A percentile compares a stretch with the other conserved stretches of the same genome.
Evolutionary conservation across 192 early-diverging fungal genomes (phyloP).

Genomic region (Coemansia sp.): DNA sequence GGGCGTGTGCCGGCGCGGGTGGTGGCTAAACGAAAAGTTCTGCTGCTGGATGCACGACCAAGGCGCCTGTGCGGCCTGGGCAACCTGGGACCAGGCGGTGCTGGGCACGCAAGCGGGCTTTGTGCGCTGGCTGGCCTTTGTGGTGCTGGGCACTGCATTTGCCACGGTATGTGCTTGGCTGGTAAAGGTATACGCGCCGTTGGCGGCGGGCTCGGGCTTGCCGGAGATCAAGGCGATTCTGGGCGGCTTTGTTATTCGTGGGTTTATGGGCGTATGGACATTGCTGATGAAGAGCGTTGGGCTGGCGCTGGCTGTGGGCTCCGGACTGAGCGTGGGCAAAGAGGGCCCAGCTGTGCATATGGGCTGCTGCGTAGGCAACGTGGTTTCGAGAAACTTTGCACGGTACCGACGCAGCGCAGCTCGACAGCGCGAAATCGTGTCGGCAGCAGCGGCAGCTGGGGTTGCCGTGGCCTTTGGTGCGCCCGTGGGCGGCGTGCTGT

Average conservation of each 20-base stretch:
- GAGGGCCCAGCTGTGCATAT: conserved; percentile 96
- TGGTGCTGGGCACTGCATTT: conserved; percentile 69
- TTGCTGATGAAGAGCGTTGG: conserved; percentile 78
- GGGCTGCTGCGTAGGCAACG: conserved; percentile 84
- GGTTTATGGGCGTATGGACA: conserved; percentile 90
- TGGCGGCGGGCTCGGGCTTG: conserved; percentile 94
- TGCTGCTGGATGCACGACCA: conserved; percentile 75
- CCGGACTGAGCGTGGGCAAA: conserved; percentile 85
- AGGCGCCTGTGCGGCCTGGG: conserved; percentile 69
- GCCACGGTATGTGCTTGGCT: conserved; percentile 71
- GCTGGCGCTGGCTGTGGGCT: conserved; percentile 72
- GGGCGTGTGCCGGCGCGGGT: conserved; percentile 75
- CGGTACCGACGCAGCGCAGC: conserved; percentile 81
- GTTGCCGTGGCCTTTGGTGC: conserved; percentile 77
- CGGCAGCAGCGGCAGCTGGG: conserved; percentile 70
- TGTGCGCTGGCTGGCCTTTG: conserved; percentile 79
- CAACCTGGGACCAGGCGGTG: conserved; percentile 65
- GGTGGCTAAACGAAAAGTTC: conserved; percentile 91
- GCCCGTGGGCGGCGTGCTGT: conserved; percentile 70
- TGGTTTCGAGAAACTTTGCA: conserved; percentile 74
- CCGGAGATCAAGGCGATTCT: conserved; percentile 87
- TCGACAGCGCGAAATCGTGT: conserved; percentile 67
- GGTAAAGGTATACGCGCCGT: conserved; percentile 74
- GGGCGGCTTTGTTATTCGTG: conserved; percentile 89
- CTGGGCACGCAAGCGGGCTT: conserved; percentile 52